Base-by-base conservation (phyloP, 768 basidiomycete species). In the Porphyrellus cyaneotinctus region DNA sequence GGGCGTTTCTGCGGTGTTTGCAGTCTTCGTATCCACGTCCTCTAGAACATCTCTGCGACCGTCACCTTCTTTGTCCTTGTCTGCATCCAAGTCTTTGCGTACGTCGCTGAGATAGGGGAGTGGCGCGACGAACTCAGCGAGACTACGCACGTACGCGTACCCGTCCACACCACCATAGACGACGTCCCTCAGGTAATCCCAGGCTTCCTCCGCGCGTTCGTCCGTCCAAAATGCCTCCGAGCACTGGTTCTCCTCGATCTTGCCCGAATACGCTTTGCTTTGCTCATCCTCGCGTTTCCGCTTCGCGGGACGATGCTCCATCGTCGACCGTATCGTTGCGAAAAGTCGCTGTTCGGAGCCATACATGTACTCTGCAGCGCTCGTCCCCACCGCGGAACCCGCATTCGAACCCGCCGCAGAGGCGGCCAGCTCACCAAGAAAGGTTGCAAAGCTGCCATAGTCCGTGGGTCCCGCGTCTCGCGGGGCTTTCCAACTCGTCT, bases 91-190 rank as follows among this genome's bases (percentile, higher is more conserved):
- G 13, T 18, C 20, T 33, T 32, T 15, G 31, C 30, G 31, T 26
- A 23, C 30, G 4, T 42, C 43, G 8, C 4, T 3, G 51, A 61
- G 52, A 22, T 61, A 50, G 39, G 45, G 46, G 22, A 72, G 62
- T 17, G 66, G 63, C 6, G 72, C 64, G 30, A 84, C 74, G 57
- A 91, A 91, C 67, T 87, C 84, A 23, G 87, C 88, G 49, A 91
- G 60, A 64, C 89, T 91, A 54, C 85, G 75, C 47, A 85, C 78
- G 64, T 91, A 91, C 6, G 88, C 88, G 24, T 83, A 68, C 2
- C 89, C 88, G 51, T 88, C 87, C 0, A 82, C 75, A 42, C 89
- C 88, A 0, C 89, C 88, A 62, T 90, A 91, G 0, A 91, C 87
- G n/a, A 88, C 63, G 62, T 89, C 85, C 18, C 78, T 70, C 17